Evolutionary conservation across 1,284 basidiomycete species (phyloP), one percentile per base, ranked within the genome.

Genomic region (Ustilago curta): DNA sequence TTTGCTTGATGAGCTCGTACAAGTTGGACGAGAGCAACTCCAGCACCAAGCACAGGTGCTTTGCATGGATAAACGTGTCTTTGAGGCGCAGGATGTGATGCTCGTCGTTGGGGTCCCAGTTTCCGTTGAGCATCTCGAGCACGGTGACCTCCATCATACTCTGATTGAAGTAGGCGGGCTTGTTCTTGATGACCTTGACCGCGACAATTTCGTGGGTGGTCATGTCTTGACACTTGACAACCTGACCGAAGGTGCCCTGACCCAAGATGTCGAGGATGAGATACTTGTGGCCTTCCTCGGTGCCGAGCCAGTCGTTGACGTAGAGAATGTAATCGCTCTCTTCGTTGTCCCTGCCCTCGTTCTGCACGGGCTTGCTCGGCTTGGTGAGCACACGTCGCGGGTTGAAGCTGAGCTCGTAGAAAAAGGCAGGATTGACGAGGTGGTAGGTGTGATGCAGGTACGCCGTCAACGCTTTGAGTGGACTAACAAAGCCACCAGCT

Each of bases 81-180:
- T 91, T 91, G 81, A 99, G 88, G 27, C 97, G 92, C 54, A 99
- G 88, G 70, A 99, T 97, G 85, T 99, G 96, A 84, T 98, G 95
- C 85, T 94, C 91, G 86, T 99, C 96, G 62, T 91, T 89, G 2
- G 95, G 93, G 86, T 99, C 83, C 81, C 82, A 83, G 50, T 81
- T 81, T 47, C 78, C 79, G 58, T 84, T 84, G 55, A 84, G 89
- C 97, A 77, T 88, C 84, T 98, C 94, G 52, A 99, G 88, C 74
- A 99, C 98, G 0, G 95, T 97, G 25, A 99, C 97, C 86, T 99
- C 97, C 96, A 99, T 99, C 93, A 97, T 98, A 86, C 92, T 94
- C 87, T 99, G 96, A 84, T 98, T 97, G 86, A 97, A 95, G 87
- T 99, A 99, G 0, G 96, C 96, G 2, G 96, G 96, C 86, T 99